Evolutionary conservation across 257 asterid genomes (phyloP).

Genomic region (Leptodermis oblonga): DNA sequence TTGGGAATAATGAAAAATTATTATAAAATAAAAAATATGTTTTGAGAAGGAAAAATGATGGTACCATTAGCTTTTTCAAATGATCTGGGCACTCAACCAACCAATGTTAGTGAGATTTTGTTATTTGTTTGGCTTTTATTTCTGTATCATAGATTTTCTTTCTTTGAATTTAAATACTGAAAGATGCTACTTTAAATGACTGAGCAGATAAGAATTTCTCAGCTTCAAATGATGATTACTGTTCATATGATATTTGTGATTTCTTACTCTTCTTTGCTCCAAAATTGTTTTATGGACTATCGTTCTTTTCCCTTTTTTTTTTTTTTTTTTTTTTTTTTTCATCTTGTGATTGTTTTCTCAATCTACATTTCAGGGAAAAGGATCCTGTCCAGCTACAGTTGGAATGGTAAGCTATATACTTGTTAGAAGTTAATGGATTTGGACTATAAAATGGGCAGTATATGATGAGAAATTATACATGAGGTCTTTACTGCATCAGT

Average conservation of each 20-base stretch:
- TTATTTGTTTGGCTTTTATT: neutral
- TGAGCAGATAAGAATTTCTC: neutral
- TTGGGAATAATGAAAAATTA: no score
- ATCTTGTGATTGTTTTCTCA: neutral
- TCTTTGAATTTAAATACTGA: neutral
- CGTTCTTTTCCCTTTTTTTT: no score
- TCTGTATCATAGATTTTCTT: neutral
- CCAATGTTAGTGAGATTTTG: neutral
- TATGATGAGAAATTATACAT: conserved; percentile 2
- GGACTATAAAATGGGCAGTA: neutral
- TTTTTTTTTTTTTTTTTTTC: neutral
- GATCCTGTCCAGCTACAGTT: conserved; percentile 92
- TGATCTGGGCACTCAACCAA: neutral
- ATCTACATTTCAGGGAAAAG: conserved; percentile 50
- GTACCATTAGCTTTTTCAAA: neutral
- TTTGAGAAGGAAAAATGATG: no score
- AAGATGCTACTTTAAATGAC: neutral
- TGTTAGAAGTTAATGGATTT: conserved; percentile 5
- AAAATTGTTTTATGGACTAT: neutral
- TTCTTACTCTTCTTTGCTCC: neutral
- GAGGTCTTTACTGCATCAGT: neutral
- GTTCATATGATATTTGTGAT: neutral
- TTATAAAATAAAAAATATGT: no score
- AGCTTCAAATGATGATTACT: conserved; percentile 4
- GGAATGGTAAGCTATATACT: conserved; percentile 52